Evolutionary conservation across 2,329 filamentous ascomycete genomes (phyloP).

Genomic region (Sporothrix sp.): DNA sequence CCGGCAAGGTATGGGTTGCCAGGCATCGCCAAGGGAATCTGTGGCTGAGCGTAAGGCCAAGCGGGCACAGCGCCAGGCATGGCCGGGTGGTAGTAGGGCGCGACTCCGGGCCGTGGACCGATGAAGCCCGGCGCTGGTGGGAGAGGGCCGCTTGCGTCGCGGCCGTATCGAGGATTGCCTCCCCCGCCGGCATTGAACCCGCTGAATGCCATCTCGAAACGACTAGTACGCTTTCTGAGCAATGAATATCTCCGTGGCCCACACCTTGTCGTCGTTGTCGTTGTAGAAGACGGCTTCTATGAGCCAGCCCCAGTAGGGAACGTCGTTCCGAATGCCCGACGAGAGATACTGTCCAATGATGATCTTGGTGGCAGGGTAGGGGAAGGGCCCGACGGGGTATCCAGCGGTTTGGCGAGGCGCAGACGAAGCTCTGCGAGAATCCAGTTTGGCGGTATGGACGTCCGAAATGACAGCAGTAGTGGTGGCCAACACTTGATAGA

Average conservation of each 20-base stretch:
- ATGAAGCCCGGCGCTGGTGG: background rate
- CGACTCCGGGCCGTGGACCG: background rate
- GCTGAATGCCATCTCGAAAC: constrained; percentile 13
- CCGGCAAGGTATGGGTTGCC: constrained; percentile 12
- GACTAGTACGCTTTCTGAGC: background rate
- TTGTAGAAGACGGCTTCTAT: constrained; percentile 40
- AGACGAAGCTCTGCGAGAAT: background rate
- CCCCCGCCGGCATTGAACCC: constrained; percentile 6
- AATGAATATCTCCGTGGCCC: constrained; percentile 37
- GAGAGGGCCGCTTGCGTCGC: constrained; percentile 13
- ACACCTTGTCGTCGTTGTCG: constrained; percentile 30
- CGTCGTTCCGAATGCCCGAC: constrained; percentile 21
- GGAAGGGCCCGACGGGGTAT: constrained; percentile 22
- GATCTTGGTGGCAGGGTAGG: constrained; percentile 36
- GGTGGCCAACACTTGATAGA: no score
- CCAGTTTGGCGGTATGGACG: constrained; percentile 7
- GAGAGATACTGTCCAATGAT: constrained; percentile 34
- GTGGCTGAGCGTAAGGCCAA: background rate
- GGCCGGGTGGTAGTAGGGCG: background rate
- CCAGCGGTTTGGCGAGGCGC: background rate
- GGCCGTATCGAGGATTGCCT: constrained; percentile 20
- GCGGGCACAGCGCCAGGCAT: background rate
- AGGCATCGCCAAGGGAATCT: background rate
- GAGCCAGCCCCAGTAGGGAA: constrained; percentile 35
- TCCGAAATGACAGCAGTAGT: no score